phyloP scores from a whole-genome alignment of 108 stramenopile species.

The Pseudonitzschia delicatissima region DNA sequence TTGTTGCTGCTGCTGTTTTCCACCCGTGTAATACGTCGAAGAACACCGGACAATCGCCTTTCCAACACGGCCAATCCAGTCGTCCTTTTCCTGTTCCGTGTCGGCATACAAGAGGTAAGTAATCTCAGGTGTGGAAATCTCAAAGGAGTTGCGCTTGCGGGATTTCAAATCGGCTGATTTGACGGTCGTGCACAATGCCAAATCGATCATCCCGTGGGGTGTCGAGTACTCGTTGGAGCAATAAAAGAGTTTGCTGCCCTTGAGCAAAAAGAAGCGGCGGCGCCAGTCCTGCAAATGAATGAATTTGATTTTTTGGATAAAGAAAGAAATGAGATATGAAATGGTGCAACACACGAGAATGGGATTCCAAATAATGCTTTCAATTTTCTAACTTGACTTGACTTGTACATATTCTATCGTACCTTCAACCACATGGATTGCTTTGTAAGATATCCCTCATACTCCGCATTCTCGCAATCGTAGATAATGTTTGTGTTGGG shows the following conservation, averaged over 20 bases:
- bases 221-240: conserved; percentile 72
- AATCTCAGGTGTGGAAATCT: conserved; percentile 94
- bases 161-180: conserved; percentile 97
- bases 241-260: conserved; percentile 96
- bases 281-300: conserved; percentile 88
- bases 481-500: conserved; percentile 82
- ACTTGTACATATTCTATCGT: no score
- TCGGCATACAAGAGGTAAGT: conserved; percentile 97
- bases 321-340: not conserved
- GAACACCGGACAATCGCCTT: conserved; percentile 97
- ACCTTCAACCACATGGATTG: conserved; percentile 90
- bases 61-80: conserved; percentile 99
- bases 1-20: conserved; percentile 26
- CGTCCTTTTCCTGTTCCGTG: conserved; percentile 99
- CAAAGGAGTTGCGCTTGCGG: conserved; percentile 94
- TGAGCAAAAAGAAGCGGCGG: conserved; percentile 96
- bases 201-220: conserved; percentile 94
- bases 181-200: conserved; percentile 94
- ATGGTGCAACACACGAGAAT: not conserved
- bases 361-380: not conserved
- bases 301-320: not conserved
- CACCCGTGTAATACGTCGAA: conserved; percentile 54
- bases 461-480: conserved; percentile 79
- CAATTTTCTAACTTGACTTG: no score
- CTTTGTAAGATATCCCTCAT: conserved; percentile 91